phyloP scores from a whole-genome alignment of 441 rosid genomes.

The Omphalea diandra region DNA sequence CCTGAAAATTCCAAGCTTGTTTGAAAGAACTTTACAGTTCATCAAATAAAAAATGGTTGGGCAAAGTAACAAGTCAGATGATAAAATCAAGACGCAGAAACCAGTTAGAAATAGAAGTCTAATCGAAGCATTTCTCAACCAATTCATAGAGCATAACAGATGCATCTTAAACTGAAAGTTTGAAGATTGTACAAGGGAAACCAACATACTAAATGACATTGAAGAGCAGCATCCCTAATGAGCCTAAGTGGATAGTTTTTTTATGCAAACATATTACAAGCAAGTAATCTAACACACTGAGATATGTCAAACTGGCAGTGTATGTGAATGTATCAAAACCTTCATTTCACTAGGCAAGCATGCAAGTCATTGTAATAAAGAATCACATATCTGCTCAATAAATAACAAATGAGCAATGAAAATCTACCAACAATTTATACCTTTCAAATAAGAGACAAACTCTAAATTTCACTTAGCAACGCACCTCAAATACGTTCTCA shows the following conservation, averaged over 20 bases:
- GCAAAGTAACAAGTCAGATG: background rate
- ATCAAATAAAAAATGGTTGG: background rate
- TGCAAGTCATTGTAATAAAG: background rate
- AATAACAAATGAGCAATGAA: slow-evolving; percentile 10
- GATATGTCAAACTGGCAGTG: background rate
- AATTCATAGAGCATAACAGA: background rate
- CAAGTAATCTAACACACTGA: background rate
- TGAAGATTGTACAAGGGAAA: background rate
- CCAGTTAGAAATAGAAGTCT: background rate
- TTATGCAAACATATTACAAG: background rate
- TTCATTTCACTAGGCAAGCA: slow-evolving; percentile 5
- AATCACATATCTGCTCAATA: background rate
- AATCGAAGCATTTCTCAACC: background rate
- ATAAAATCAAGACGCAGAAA: background rate
- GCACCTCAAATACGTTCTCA: slow-evolving; percentile 96
- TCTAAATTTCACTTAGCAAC: slow-evolving; percentile 15
- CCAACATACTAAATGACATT: background rate
- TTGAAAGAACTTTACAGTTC: background rate
- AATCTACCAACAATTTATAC: background rate
- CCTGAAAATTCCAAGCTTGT: background rate
- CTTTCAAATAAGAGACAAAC: background rate
- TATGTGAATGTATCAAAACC: background rate
- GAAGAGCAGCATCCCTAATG: background rate
- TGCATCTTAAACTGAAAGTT: slow-evolving; percentile 4
- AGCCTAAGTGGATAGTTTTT: background rate